Percentiles rank a stretch among this genome's conserved stretches.
Evolutionary conservation across 768 basidiomycete species (phyloP).

Genomic region (Cystoderma amianthinum): DNA sequence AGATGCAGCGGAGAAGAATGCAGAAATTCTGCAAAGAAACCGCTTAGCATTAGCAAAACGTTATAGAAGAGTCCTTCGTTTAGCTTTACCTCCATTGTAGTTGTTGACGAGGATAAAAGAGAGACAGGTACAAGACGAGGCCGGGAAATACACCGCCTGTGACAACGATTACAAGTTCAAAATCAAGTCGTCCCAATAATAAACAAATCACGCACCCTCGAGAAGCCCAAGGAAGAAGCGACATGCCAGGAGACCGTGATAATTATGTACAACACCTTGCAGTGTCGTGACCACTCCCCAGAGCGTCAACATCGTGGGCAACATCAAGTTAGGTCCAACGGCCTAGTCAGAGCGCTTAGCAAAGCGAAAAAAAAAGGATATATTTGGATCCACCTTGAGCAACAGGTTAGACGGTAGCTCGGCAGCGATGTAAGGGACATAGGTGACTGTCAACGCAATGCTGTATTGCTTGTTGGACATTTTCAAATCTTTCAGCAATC

Average conservation of each 20-base stretch:
- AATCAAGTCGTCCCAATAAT: background rate
- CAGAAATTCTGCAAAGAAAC: constrained; percentile 34
- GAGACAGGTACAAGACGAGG: constrained; percentile 49
- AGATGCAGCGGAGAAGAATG: constrained; percentile 46
- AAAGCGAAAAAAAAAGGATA: background rate
- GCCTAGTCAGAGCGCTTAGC: constrained; percentile 14
- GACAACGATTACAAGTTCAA: background rate
- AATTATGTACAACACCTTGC: constrained; percentile 49
- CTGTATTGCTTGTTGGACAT: constrained; percentile 45
- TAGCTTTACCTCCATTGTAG: constrained; percentile 44
- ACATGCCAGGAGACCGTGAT: constrained; percentile 36
- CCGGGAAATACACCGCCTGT: constrained; percentile 48
- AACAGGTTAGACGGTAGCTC: constrained; percentile 59
- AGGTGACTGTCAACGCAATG: constrained; percentile 40
- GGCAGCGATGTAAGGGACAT: constrained; percentile 48
- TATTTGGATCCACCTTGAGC: constrained; percentile 32
- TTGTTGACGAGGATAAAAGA: constrained; percentile 44
- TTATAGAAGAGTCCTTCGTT: too few relatives aligned
- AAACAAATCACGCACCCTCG: constrained; percentile 26
- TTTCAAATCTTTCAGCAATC: constrained; percentile 45
- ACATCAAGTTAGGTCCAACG: constrained; percentile 51
- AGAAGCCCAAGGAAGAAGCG: constrained; percentile 47
- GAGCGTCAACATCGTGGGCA: constrained; percentile 52
- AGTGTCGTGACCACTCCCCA: constrained; percentile 66
- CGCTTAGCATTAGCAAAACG: too few relatives aligned